These are phyloP conservation scores for Yarrowia sp. DNA, from an alignment of 805 yeast genomes.

Conservation along the genomic window DNA sequence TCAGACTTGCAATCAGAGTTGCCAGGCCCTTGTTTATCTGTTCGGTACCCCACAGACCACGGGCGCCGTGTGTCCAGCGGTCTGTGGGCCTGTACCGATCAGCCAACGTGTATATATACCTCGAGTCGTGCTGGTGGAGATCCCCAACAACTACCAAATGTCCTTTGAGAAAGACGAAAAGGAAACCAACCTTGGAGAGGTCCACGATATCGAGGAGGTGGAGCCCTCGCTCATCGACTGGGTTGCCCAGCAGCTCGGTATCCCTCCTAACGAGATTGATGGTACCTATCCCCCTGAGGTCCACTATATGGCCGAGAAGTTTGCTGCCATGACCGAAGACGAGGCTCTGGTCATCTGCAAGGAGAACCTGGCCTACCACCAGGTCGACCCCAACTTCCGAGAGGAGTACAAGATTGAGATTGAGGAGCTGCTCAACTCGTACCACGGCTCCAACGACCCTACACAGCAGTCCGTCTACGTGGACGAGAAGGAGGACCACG, in stretches of 20 bases:
- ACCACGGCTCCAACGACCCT: constrained; percentile 27
- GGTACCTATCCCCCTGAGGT: constrained; percentile 40
- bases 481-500: constrained; percentile 29
- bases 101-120: constrained; percentile 10
- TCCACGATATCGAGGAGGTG: constrained; percentile 31
- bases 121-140: neutral
- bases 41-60: constrained; percentile 19
- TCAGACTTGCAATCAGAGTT: constrained; percentile 11
- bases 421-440: constrained; percentile 21
- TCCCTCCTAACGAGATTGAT: constrained; percentile 23
- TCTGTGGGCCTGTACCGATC: neutral
- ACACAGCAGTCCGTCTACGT: constrained; percentile 32
- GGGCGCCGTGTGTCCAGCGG: constrained; percentile 22
- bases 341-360: constrained; percentile 55
- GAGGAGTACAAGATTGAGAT: constrained; percentile 46
- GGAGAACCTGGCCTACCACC: constrained; percentile 54
- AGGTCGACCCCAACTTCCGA: constrained; percentile 59
- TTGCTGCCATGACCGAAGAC: constrained; percentile 50
- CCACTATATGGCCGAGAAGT: constrained; percentile 55
- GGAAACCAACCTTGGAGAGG: constrained; percentile 29
- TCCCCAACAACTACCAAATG: neutral
- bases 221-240: constrained; percentile 17
- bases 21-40: constrained; percentile 7
- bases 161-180: constrained; percentile 35
- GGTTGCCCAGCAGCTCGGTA: constrained; percentile 20